Evolutionary conservation across 2,329 filamentous ascomycete species (phyloP), one percentile per base, ranked within the genome.

Genomic region (Ascochyta pisi): DNA sequence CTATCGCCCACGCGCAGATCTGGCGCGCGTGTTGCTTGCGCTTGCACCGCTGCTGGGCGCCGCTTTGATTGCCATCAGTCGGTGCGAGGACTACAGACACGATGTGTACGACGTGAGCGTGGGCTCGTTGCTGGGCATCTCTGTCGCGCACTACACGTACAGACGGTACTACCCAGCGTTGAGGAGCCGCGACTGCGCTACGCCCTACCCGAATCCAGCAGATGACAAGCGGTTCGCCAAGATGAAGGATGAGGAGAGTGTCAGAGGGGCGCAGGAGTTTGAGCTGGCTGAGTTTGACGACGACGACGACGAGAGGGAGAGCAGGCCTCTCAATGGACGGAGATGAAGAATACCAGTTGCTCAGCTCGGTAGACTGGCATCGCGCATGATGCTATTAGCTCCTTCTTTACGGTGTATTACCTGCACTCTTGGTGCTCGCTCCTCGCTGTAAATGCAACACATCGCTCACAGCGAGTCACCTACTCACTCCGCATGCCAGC

Each of bases 41-140:
- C 71, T 87, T 1, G 73, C 79, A 3, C 86, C 86, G 10, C 66
- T 87, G 9, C 65, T 87, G 0, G 83, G 81, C 38, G 86, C 86
- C 3, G 74, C 82, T 2, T 67, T 88, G 70, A 84, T 88, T 53
- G 86, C 86, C 0, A 83, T 86, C 37, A 85, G 82, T 5, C 78
- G 86, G n/a, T 76, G 86, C 33, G 84, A 85, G 55, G 86, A 88
- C 63, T 88, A 88, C 66, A 76, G 86, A 24, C 86, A 88, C 58
- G 86, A 88, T 69, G 83, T 87, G 2, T 86, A 83, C 54, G 86
- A 88, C 70, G 85, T 88, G 5, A 82, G 82, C 3, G 76, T 76
- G 6, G 86, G 86, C 0, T 82, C 80, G 15, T 49, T 83, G 19
- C 67, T 88, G 6, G 86, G 86, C 0, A 75, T 85, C 27, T 51